These are phyloP conservation scores for Brassica incana DNA, from an alignment of 345 rosid species.

Conservation along the genomic window DNA sequence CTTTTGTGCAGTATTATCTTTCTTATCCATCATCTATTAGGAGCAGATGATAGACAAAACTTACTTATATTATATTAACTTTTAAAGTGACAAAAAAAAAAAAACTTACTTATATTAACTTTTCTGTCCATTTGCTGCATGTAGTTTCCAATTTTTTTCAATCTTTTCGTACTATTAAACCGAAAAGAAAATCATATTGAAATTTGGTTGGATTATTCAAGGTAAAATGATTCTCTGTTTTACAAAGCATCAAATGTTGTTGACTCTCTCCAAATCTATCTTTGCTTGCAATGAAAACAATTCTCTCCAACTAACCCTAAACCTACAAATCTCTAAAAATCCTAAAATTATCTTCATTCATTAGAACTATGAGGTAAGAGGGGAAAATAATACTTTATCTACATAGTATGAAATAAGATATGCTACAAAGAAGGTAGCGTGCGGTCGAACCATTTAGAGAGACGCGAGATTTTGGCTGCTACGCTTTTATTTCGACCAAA, in stretches of 20 bases:
- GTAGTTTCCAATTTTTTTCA: no score
- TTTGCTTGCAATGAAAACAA: conserved; percentile 22
- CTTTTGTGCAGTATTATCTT: no score
- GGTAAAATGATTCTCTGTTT: neutral
- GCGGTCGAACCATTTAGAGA: conserved; percentile 58
- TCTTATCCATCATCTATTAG: no score
- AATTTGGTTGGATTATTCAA: neutral
- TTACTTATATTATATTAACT: no score
- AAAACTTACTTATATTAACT: no score
- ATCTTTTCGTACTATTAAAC: no score
- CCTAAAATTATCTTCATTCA: conserved; percentile 3
- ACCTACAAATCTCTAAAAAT: neutral
- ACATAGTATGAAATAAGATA: conserved; percentile 29
- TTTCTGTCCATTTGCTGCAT: no score
- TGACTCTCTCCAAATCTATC: conserved; percentile 6
- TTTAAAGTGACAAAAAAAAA: no score
- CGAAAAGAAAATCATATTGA: neutral
- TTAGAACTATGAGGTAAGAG: neutral
- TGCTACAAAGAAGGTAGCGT: conserved; percentile 37
- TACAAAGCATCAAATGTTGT: neutral
- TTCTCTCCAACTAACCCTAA: conserved; percentile 22
- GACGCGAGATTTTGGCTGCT: conserved; percentile 51
- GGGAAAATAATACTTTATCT: conserved; percentile 35
- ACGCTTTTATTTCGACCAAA: conserved; percentile 59
- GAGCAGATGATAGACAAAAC: no score